Conservation (phyloP, 441 rosid genomes). For the Mallotus japonicus region DNA sequence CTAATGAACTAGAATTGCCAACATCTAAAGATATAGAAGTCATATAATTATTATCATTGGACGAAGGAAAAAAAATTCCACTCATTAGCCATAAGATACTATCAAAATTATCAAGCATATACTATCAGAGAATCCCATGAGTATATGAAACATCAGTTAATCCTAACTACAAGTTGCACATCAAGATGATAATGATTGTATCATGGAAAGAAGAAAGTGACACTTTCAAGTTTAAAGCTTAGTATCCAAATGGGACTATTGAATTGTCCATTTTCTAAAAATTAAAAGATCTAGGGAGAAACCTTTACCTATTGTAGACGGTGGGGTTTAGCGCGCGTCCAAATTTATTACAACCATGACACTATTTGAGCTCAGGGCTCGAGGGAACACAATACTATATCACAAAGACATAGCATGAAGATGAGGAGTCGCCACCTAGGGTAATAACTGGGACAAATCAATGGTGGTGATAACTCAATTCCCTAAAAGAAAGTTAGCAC, state of each 20-base stretch:
- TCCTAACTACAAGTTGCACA: neutral
- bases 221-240: neutral
- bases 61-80: constrained; percentile 10
- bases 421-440: too few species aligned
- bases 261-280: too few species aligned
- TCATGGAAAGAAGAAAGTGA: neutral
- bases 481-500: too few species aligned
- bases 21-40: constrained; percentile 36
- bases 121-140: neutral
- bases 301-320: too few species aligned
- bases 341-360: too few species aligned
- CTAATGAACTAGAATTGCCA: constrained; percentile 40
- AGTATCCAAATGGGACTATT: neutral
- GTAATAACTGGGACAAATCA: too few species aligned
- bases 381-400: too few species aligned
- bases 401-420: too few species aligned
- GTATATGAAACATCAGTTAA: neutral
- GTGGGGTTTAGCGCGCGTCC: too few species aligned
- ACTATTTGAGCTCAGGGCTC: too few species aligned
- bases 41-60: constrained; percentile 43
- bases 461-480: too few species aligned
- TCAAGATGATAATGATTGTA: neutral
- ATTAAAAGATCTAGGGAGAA: too few species aligned
- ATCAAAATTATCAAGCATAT: neutral
- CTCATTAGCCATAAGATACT: constrained; percentile 11